These are phyloP conservation scores for Diaporthe humulicola DNA, from an alignment of 2,329 filamentous ascomycete species.

Conservation along the genomic window DNA sequence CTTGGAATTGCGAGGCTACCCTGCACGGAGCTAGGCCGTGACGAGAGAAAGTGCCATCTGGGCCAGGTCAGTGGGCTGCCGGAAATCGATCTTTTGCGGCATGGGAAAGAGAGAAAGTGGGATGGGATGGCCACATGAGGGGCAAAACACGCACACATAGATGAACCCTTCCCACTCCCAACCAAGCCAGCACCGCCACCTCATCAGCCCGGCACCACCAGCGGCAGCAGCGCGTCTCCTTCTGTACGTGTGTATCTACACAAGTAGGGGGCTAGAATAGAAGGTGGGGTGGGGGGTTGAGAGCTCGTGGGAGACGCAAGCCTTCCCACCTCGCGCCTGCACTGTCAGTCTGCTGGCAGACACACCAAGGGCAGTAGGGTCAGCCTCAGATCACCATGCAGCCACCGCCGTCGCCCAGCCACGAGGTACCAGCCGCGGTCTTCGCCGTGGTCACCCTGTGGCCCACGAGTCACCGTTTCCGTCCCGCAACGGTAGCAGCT, in stretches of 20 bases:
- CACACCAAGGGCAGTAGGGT: not conserved
- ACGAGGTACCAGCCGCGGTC: not conserved
- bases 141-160: not conserved
- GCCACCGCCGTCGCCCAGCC: not conserved
- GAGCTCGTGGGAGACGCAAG: not conserved
- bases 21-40: constrained; percentile 8
- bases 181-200: constrained; percentile 12
- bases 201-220: not conserved
- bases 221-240: not conserved
- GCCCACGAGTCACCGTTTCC: constrained; percentile 17
- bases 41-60: constrained; percentile 13
- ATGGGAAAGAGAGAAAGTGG: constrained; percentile 36
- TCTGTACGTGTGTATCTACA: too few relatives aligned
- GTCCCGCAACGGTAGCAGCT: constrained; percentile 12
- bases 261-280: too few relatives aligned
- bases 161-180: not conserved
- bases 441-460: not conserved
- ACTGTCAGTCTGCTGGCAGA: not conserved
- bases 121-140: constrained; percentile 24
- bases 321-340: not conserved
- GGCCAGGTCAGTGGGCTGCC: constrained; percentile 15
- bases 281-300: not conserved
- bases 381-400: not conserved
- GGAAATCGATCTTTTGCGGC: constrained; percentile 28
- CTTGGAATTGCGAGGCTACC: constrained; percentile 24